phyloP scores from a whole-genome alignment of 2,329 filamentous ascomycete genomes.

The Chaetomiaceae sp. region DNA sequence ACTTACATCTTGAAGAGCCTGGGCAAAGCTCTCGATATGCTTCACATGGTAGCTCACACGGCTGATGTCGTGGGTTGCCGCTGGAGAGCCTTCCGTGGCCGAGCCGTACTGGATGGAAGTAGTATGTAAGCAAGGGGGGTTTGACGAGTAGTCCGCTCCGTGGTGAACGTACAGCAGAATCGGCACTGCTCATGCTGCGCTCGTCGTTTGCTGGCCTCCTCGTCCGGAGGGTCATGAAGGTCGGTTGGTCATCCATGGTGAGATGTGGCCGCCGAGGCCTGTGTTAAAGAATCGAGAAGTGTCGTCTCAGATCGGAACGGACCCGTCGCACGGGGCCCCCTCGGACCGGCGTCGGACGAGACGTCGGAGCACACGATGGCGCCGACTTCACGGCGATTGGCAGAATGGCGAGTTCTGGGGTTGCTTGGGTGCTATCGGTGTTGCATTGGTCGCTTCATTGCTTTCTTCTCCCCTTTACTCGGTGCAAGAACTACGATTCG shows the following conservation, averaged over 20 bases:
- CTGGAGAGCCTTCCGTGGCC: conserved; percentile 36
- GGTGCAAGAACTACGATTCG: background rate
- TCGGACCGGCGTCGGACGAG: conserved; percentile 5
- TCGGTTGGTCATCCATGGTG: conserved; percentile 41
- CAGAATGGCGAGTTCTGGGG: background rate
- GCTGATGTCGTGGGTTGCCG: conserved; percentile 54
- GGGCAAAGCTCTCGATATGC: conserved; percentile 51
- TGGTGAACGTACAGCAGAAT: conserved; percentile 49
- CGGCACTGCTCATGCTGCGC: conserved; percentile 44
- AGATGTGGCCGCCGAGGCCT: background rate
- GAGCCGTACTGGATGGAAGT: conserved; percentile 42
- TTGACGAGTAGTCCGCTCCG: too few relatives aligned
- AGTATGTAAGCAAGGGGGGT: too few relatives aligned
- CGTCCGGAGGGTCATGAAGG: conserved; percentile 52
- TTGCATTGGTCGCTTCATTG: conserved; percentile 7
- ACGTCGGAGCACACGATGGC: too few relatives aligned
- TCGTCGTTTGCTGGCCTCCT: conserved; percentile 42
- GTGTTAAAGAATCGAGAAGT: background rate
- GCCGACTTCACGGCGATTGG: background rate
- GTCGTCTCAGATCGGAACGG: background rate
- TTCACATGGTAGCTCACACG: conserved; percentile 56
- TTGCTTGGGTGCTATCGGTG: background rate
- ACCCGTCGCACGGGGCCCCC: too few relatives aligned
- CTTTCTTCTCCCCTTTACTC: background rate
- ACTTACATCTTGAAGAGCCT: conserved; percentile 51